These are phyloP conservation scores for Lecanicillium sp. DNA, from an alignment of 2,329 filamentous ascomycete genomes.

Conservation along the genomic window DNA sequence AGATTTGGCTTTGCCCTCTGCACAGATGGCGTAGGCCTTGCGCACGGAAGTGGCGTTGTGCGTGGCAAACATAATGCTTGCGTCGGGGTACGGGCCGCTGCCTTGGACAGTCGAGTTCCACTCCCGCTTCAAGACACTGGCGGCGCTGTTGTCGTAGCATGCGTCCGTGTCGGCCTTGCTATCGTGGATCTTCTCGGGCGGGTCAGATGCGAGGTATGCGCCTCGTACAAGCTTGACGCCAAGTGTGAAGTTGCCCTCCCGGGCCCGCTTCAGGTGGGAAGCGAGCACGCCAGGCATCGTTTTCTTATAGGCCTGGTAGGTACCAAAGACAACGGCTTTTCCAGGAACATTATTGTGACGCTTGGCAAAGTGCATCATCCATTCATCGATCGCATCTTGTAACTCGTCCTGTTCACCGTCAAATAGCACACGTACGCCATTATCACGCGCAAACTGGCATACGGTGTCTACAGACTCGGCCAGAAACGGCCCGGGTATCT, in stretches of 20 bases:
- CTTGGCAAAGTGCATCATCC: conserved; percentile 4
- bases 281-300: conserved; percentile 50
- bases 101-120: conserved; percentile 31
- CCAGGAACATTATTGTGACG: conserved; percentile 39
- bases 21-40: conserved; percentile 46
- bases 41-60: conserved; percentile 73
- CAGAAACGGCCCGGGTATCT: background rate
- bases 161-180: conserved; percentile 65
- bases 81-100: conserved; percentile 44
- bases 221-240: conserved; percentile 72
- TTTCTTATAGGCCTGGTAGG: conserved; percentile 74
- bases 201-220: conserved; percentile 67
- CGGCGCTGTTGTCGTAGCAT: conserved; percentile 66
- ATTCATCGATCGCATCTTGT: conserved; percentile 3
- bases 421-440: conserved; percentile 6
- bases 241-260: conserved; percentile 55
- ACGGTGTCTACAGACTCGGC: background rate
- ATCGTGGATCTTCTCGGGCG: conserved; percentile 63
- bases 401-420: conserved; percentile 5
- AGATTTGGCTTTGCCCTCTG: conserved; percentile 34
- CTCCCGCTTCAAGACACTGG: conserved; percentile 57
- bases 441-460: background rate
- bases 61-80: conserved; percentile 67
- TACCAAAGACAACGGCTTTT: conserved; percentile 69
- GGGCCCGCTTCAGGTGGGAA: conserved; percentile 53